These are phyloP conservation scores for Penicillium crystallinum DNA, from an alignment of 495 filamentous ascomycete genomes.

Conservation along the genomic window DNA sequence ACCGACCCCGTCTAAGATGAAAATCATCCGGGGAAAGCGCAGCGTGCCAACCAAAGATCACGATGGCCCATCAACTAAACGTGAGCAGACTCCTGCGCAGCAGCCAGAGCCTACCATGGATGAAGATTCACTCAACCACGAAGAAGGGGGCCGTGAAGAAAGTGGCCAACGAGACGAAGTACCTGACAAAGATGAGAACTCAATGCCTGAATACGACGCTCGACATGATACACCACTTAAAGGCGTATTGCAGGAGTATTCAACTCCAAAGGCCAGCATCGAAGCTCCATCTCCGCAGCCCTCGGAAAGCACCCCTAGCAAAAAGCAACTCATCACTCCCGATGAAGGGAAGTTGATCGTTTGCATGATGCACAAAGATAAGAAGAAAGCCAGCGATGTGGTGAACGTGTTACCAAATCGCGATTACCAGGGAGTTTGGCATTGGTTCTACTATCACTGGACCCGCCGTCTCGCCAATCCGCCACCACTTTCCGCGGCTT, in stretches of 20 bases:
- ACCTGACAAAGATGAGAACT: background rate
- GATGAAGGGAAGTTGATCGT: conserved; percentile 34
- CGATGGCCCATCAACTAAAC: background rate
- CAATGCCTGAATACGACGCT: background rate
- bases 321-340: conserved; percentile 19
- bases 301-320: conserved; percentile 14
- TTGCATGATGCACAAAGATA: conserved; percentile 27
- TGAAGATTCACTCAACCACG: background rate
- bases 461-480: conserved; percentile 27
- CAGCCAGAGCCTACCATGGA: background rate
- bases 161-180: background rate
- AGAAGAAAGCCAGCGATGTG: conserved; percentile 31
- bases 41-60: background rate
- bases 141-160: background rate
- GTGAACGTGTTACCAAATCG: conserved; percentile 23
- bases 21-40: conserved; percentile 23
- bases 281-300: background rate
- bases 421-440: conserved; percentile 15
- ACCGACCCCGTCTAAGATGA: conserved; percentile 21
- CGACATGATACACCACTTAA: background rate
- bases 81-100: background rate
- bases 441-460: conserved; percentile 35
- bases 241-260: background rate
- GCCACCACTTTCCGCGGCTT: conserved; percentile 27
- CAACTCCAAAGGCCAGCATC: background rate